Evolutionary conservation across 148 eudicot species (phyloP), one percentile per base, ranked within the genome.

Genomic region (Dianthus caryophyllus): DNA sequence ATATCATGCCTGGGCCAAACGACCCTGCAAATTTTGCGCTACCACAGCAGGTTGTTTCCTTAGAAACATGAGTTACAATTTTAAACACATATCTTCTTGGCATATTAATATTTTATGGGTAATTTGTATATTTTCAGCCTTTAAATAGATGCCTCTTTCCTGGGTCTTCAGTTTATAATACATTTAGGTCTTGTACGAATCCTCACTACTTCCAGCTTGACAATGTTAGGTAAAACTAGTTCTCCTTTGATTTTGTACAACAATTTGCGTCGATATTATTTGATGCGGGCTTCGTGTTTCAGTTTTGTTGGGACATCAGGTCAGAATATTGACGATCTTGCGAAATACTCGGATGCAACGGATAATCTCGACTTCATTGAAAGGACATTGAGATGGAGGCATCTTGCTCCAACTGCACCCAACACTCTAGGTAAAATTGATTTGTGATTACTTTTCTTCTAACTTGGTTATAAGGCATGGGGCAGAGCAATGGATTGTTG

Each of bases 221-320:
- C 70, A 80, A 76, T 65, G 61, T 88, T 71, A 86, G 88, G 97
- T 94, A 81, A 70, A 43, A 36, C 27, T 8, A 51, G 25, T 26
- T 17, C 64, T 2, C 27, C 14, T 65, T 60, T 43, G 15, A 21
- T 54, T 48, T 30, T 47, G 44, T 66, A n/a, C 29, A 21, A 7
- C 38, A 33, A 33, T 33, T 47, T 64, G 24, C 12, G 50, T 44
- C 44, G 43, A 26, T 54, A 26, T 59, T 53, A 50, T 22, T 24
- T 5, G 17, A 22, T 62, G 15, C 50, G 15, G 64, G 24, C 48
- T 52, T 30, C 65, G 51, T 66, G 65, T 63, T 67, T 72, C 80
- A 93, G 98, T 73, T 89, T 93, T 80, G 82, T 93, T 70, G 98
- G 98, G 72, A 93, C 98, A 18, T 90, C 98, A 13, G 98, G 98